These are phyloP conservation scores for Albugo candida DNA, from an alignment of 352 stramenopile genomes.

Conservation along the genomic window DNA sequence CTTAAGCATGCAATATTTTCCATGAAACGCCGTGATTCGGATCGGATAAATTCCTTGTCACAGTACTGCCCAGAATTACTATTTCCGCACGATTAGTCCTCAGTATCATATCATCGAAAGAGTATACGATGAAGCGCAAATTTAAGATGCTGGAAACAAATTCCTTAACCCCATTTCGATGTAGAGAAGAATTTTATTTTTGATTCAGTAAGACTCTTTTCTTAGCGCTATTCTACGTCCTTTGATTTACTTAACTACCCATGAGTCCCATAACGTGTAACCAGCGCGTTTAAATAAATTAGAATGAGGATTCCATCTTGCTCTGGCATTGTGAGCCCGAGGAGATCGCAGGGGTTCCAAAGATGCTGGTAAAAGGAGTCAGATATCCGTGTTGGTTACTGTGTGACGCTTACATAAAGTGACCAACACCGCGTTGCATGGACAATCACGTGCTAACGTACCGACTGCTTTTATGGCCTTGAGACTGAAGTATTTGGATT, in stretches of 20 bases:
- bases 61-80: constrained; percentile 11
- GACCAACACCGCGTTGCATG: constrained; percentile 41
- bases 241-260: constrained; percentile 54
- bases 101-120: constrained; percentile 29
- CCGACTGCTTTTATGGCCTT: constrained; percentile 57
- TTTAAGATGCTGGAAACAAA: not conserved
- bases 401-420: constrained; percentile 63
- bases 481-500: constrained; percentile 48
- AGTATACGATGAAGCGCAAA: constrained; percentile 18
- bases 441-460: constrained; percentile 31
- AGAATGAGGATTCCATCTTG: constrained; percentile 38
- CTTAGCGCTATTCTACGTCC: constrained; percentile 46
- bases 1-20: constrained; percentile 56
- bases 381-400: constrained; percentile 22
- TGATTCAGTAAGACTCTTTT: constrained; percentile 62
- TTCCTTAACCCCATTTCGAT: constrained; percentile 14
- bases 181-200: constrained; percentile 66
- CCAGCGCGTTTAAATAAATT: constrained; percentile 48
- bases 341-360: constrained; percentile 36
- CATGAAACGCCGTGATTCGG: constrained; percentile 66
- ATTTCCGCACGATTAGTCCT: constrained; percentile 38
- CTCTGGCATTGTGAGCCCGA: constrained; percentile 49
- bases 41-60: constrained; percentile 55
- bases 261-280: constrained; percentile 78
- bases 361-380: constrained; percentile 34